These are phyloP conservation scores for Conticribra guillardii DNA, from an alignment of 108 stramenopile genomes.

Conservation along the genomic window DNA sequence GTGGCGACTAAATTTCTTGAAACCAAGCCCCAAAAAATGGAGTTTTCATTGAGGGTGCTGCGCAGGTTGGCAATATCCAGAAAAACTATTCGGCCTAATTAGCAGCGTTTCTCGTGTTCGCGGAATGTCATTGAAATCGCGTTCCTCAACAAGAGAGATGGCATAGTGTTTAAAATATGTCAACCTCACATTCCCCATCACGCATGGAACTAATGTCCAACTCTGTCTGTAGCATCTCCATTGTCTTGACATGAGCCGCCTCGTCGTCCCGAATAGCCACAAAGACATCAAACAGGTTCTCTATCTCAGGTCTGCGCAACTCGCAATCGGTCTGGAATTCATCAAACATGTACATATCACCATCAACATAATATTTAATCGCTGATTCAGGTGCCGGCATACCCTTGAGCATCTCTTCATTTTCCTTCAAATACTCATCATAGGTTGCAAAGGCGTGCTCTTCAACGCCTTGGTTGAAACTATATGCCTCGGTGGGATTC, in stretches of 20 bases:
- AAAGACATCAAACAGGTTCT: slow-evolving; percentile 87
- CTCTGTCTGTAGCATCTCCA: slow-evolving; percentile 49
- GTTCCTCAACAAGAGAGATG: too few relatives aligned
- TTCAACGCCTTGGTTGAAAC: slow-evolving; percentile 83
- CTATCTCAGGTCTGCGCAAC: slow-evolving; percentile 63
- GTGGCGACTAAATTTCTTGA: too few relatives aligned
- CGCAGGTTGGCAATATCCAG: too few relatives aligned
- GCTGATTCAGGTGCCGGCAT: slow-evolving; percentile 72
- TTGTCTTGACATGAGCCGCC: slow-evolving; percentile 73
- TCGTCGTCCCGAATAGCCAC: slow-evolving; percentile 87
- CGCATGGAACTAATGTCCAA: slow-evolving; percentile 39
- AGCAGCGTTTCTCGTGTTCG: too few relatives aligned
- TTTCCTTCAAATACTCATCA: slow-evolving; percentile 62
- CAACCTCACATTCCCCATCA: slow-evolving; percentile 49
- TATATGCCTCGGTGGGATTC: slow-evolving; percentile 79
- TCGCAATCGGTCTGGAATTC: slow-evolving; percentile 73
- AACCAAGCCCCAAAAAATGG: too few relatives aligned
- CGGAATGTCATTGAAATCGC: too few relatives aligned
- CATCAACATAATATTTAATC: slow-evolving; percentile 70
- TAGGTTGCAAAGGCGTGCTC: slow-evolving; percentile 90
- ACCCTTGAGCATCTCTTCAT: slow-evolving; percentile 63
- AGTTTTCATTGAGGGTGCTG: too few relatives aligned
- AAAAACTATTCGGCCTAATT: too few relatives aligned
- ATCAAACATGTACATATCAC: slow-evolving; percentile 90
- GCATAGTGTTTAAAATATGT: slow-evolving; percentile 26